These are phyloP conservation scores for Lentinula sp. DNA, from an alignment of 768 basidiomycete species.

Conservation along the genomic window DNA sequence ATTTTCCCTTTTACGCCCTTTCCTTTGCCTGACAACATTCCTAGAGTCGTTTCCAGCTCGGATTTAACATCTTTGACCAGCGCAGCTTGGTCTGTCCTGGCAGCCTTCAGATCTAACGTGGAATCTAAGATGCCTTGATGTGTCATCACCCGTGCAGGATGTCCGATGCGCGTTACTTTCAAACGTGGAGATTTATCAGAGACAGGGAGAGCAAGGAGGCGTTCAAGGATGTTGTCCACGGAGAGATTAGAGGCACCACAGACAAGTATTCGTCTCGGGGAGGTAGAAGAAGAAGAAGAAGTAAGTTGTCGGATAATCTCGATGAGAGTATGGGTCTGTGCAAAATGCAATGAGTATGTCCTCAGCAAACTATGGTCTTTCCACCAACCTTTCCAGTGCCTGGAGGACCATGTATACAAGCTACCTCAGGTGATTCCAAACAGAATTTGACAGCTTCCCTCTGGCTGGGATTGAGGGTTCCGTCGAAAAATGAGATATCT, in stretches of 20 bases:
- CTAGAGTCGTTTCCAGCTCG: slow-evolving; percentile 71
- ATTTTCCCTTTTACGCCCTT: slow-evolving; percentile 70
- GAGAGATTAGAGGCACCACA: slow-evolving; percentile 94
- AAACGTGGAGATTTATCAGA: slow-evolving; percentile 43
- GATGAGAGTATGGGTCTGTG: slow-evolving; percentile 84
- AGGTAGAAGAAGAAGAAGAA: slow-evolving; percentile 35
- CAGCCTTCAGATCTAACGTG: slow-evolving; percentile 69
- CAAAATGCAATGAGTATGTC: not conserved
- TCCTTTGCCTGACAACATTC: slow-evolving; percentile 62
- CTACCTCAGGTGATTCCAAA: slow-evolving; percentile 74
- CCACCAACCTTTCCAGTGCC: slow-evolving; percentile 33
- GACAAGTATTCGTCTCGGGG: slow-evolving; percentile 64
- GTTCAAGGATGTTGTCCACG: slow-evolving; percentile 91
- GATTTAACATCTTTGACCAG: slow-evolving; percentile 85
- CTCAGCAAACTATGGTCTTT: not conserved
- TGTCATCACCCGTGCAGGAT: slow-evolving; percentile 89
- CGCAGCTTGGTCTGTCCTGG: slow-evolving; percentile 73
- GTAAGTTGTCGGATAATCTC: slow-evolving; percentile 86
- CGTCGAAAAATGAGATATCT: slow-evolving; percentile 64
- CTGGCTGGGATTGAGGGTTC: slow-evolving; percentile 76
- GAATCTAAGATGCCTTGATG: slow-evolving; percentile 58
- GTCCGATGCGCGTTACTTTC: slow-evolving; percentile 84
- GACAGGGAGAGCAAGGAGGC: slow-evolving; percentile 61
- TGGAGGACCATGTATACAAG: slow-evolving; percentile 97
- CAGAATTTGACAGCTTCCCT: slow-evolving; percentile 78